These are phyloP conservation scores for Venturiaceae sp. DNA, from an alignment of 2,329 filamentous ascomycete species.

Conservation along the genomic window DNA sequence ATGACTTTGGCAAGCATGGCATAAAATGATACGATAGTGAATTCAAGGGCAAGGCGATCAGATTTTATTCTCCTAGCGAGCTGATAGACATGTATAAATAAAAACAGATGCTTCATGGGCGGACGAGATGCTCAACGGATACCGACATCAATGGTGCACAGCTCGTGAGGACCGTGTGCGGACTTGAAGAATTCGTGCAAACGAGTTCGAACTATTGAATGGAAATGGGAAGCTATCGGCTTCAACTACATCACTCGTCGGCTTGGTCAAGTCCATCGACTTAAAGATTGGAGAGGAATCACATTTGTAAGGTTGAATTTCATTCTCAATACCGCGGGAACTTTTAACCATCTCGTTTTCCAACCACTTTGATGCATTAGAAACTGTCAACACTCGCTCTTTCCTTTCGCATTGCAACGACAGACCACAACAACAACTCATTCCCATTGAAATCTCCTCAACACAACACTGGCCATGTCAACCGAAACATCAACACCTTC, in stretches of 20 bases:
- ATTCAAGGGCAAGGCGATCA: background rate
- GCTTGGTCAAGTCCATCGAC: too few relatives aligned
- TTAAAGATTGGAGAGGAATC: too few relatives aligned
- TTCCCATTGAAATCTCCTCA: background rate
- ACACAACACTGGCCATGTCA: background rate
- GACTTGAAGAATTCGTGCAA: too few relatives aligned
- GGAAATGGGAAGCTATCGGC: too few relatives aligned
- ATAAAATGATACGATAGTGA: background rate
- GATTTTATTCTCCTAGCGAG: background rate
- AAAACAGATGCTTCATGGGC: background rate
- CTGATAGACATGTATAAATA: background rate
- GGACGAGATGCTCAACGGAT: too few relatives aligned
- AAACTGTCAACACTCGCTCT: slow-evolving; percentile 1
- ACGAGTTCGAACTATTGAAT: too few relatives aligned
- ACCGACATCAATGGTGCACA: too few relatives aligned
- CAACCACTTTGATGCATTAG: too few relatives aligned
- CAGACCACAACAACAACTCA: background rate
- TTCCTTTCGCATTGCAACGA: background rate
- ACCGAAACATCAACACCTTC: too few relatives aligned
- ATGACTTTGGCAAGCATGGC: background rate
- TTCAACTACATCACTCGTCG: too few relatives aligned
- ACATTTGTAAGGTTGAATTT: too few relatives aligned
- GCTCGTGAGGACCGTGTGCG: too few relatives aligned
- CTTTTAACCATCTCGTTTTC: background rate
- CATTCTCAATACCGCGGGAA: background rate